Evolutionary conservation across 306 rosid genomes (phyloP).

Genomic region (Ochetophila trinervis): DNA sequence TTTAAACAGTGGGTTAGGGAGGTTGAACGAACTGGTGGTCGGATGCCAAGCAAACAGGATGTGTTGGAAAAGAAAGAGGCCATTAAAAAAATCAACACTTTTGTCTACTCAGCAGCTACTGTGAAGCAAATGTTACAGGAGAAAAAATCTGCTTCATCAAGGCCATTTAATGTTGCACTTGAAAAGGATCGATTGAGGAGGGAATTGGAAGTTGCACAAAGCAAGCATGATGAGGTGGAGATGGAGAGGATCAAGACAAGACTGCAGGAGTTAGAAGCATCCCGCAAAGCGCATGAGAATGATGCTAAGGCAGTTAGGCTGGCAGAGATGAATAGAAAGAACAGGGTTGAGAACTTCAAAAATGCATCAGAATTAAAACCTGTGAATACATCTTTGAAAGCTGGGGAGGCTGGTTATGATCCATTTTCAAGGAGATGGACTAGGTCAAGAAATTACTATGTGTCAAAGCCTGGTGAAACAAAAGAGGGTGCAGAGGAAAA

Average conservation of each 20-base stretch:
- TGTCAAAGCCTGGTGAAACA: slow-evolving; percentile 50
- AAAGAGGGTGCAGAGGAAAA: slow-evolving; percentile 39
- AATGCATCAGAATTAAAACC: slow-evolving; percentile 81
- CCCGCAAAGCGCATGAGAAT: slow-evolving; percentile 43
- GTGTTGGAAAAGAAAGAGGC: slow-evolving; percentile 62
- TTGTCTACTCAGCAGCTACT: slow-evolving; percentile 85
- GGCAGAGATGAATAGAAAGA: slow-evolving; percentile 93
- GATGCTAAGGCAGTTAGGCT: slow-evolving; percentile 83
- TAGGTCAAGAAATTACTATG: slow-evolving; percentile 85
- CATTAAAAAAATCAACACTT: slow-evolving; percentile 57
- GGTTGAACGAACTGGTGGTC: slow-evolving; percentile 77
- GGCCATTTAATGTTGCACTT: slow-evolving; percentile 84
- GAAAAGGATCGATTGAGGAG: slow-evolving; percentile 87
- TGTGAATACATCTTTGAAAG: slow-evolving; percentile 48
- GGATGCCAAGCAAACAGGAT: slow-evolving; percentile 65
- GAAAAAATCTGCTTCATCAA: slow-evolving; percentile 71
- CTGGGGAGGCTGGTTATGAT: slow-evolving; percentile 96
- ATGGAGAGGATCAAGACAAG: slow-evolving; percentile 63
- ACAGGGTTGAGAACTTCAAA: slow-evolving; percentile 92
- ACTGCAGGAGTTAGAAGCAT: slow-evolving; percentile 69
- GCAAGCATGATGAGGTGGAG: slow-evolving; percentile 56
- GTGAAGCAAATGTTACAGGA: slow-evolving; percentile 92
- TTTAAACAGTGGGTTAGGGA: slow-evolving; percentile 86
- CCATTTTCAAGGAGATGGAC: slow-evolving; percentile 99
- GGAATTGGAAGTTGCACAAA: slow-evolving; percentile 64